Percentiles rank a stretch among this genome's conserved stretches.
Conservation (phyloP, 2,329 filamentous ascomycete species). For the Colletotrichum lentis region DNA sequence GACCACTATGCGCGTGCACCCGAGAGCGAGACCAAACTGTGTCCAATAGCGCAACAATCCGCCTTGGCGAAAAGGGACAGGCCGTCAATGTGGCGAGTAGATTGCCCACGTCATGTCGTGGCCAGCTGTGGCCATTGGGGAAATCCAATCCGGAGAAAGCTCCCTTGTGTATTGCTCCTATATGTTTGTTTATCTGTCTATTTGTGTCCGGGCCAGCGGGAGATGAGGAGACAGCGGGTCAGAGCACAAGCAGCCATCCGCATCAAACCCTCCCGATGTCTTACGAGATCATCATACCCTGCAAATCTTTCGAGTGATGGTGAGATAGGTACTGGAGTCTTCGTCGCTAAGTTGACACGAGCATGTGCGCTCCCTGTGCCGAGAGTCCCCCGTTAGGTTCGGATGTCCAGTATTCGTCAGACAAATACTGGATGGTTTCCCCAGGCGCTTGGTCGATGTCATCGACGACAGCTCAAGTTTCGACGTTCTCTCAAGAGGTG, state of each 20-base stretch:
- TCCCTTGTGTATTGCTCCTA: background rate
- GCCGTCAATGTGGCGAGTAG: constrained; percentile 13
- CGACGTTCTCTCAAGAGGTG: background rate
- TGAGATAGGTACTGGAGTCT: background rate
- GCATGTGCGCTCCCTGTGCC: background rate
- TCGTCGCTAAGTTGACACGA: background rate
- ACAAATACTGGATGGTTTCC: background rate
- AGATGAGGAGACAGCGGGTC: background rate
- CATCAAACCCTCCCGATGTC: background rate
- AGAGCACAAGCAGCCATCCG: background rate
- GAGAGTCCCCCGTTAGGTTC: background rate
- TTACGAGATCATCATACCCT: background rate
- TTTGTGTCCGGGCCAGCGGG: background rate
- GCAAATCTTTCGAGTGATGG: background rate
- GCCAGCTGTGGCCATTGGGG: background rate
- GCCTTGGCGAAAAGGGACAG: constrained; percentile 34
- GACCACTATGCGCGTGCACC: constrained; percentile 1
- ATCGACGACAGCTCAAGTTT: no score
- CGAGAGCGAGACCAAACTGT: background rate
- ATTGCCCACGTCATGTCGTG: constrained; percentile 24
- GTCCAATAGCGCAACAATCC: background rate
- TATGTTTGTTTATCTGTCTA: background rate
- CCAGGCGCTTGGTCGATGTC: background rate
- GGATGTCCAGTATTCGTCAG: background rate
- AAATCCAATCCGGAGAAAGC: background rate